These are phyloP conservation scores for Mycena vitilis DNA, from an alignment of 768 basidiomycete species.

Conservation along the genomic window DNA sequence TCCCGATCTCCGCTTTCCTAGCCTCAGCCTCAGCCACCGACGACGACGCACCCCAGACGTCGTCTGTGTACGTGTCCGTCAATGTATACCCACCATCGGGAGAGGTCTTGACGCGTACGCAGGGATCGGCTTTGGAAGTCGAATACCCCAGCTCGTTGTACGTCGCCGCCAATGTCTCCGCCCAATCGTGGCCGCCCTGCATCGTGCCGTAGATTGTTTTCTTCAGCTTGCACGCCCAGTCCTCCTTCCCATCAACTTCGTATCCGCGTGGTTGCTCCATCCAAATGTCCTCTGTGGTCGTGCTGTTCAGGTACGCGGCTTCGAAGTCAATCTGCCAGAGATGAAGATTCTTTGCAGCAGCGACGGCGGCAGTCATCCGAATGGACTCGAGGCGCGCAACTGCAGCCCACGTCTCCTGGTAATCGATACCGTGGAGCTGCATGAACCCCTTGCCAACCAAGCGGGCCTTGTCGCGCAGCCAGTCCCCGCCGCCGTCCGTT, in stretches of 20 bases:
- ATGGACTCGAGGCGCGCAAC: no score
- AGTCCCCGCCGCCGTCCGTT: conserved; percentile 11
- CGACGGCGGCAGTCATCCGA: neutral
- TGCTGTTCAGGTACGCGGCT: conserved; percentile 1
- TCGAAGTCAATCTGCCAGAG: conserved; percentile 16
- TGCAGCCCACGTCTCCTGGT: conserved; percentile 1
- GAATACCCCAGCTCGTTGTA: conserved; percentile 24
- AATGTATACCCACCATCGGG: neutral
- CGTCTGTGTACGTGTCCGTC: conserved; percentile 18
- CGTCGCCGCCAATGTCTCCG: conserved; percentile 14
- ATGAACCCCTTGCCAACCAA: neutral
- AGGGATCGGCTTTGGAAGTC: conserved; percentile 20
- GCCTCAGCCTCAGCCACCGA: no score
- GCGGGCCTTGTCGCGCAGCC: neutral
- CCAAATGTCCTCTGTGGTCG: neutral
- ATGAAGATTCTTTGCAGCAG: neutral
- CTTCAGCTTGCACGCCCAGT: no score
- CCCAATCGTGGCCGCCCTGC: conserved; percentile 28
- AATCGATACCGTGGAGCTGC: neutral
- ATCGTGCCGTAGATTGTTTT: conserved; percentile 27
- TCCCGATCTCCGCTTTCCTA: no score
- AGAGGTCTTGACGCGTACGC: conserved; percentile 14
- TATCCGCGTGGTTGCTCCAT: conserved; percentile 7
- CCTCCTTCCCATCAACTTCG: no score
- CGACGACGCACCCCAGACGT: conserved; percentile 18